Percentiles rank a stretch among this genome's conserved stretches.
phyloP scores from a whole-genome alignment of 2,329 filamentous ascomycete species.

The Penicillium sp. region DNA sequence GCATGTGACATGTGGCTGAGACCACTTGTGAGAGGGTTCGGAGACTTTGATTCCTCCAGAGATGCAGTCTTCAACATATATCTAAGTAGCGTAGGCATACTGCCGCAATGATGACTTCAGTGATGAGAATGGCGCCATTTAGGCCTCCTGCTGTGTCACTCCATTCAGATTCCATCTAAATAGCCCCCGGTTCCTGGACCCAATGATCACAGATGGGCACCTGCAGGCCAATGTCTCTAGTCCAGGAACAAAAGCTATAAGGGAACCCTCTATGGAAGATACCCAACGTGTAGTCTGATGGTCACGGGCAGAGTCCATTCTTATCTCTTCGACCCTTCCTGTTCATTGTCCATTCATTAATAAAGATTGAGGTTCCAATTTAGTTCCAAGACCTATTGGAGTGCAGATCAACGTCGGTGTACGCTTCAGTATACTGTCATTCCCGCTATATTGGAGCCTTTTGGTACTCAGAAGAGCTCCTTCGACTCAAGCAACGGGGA shows the following conservation, averaged over 20 bases:
- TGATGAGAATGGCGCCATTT: neutral
- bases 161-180: neutral
- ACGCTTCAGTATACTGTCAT: neutral
- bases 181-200: neutral
- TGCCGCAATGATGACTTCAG: neutral
- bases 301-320: neutral
- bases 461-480: neutral
- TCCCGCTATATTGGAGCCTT: neutral
- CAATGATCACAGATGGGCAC: slow-evolving; percentile 6
- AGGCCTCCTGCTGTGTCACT: slow-evolving; percentile 1
- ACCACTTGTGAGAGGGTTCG: neutral
- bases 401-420: slow-evolving; percentile 6
- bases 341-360: slow-evolving; percentile 1
- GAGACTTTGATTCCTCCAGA: neutral
- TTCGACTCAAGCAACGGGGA: neutral
- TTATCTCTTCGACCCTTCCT: neutral
- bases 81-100: neutral
- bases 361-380: neutral
- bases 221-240: slow-evolving; percentile 4
- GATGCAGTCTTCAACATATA: neutral
- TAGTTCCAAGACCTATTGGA: too few relatives aligned
- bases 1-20: neutral
- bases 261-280: neutral
- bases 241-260: neutral
- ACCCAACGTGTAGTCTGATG: neutral